phyloP scores from a whole-genome alignment of 805 yeast genomes.

The Starmerella vitae region DNA sequence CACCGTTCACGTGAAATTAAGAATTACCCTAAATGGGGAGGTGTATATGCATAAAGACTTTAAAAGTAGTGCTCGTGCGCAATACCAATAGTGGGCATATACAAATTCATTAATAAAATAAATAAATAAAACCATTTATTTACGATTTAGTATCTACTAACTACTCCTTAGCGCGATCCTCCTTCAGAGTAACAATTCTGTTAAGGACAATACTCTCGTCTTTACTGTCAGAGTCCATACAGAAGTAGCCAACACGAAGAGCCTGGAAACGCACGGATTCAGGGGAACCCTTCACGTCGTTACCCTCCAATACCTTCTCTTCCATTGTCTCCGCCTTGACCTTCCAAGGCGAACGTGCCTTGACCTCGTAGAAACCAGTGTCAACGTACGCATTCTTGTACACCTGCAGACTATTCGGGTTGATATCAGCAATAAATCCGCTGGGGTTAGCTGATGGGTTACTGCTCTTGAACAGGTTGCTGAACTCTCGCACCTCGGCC shows the following conservation, averaged over 20 bases:
- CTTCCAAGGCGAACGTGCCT: conserved; percentile 56
- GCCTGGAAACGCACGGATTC: conserved; percentile 97
- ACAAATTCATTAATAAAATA: too few relatives aligned
- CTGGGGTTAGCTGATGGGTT: conserved; percentile 82
- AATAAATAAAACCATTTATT: too few relatives aligned
- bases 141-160: too few relatives aligned
- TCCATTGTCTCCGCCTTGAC: conserved; percentile 44
- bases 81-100: too few relatives aligned
- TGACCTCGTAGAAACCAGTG: conserved; percentile 56
- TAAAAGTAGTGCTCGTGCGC: too few relatives aligned
- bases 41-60: too few relatives aligned
- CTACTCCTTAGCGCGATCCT: conserved; percentile 35
- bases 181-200: conserved; percentile 87
- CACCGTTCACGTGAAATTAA: too few relatives aligned
- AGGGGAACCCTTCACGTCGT: conserved; percentile 39
- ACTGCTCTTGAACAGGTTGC: conserved; percentile 77
- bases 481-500: conserved; percentile 72
- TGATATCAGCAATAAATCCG: conserved; percentile 76
- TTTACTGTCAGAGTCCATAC: conserved; percentile 67
- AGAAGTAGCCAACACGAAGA: conserved; percentile 88
- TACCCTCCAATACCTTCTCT: conserved; percentile 49
- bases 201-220: conserved; percentile 57
- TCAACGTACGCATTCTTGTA: conserved; percentile 59
- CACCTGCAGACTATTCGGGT: conserved; percentile 62
- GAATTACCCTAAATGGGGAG: too few relatives aligned